Evolutionary conservation across 108 stramenopile species (phyloP), one percentile per base, ranked within the genome.

Genomic region (Cyclotella choctawhatcheeana): DNA sequence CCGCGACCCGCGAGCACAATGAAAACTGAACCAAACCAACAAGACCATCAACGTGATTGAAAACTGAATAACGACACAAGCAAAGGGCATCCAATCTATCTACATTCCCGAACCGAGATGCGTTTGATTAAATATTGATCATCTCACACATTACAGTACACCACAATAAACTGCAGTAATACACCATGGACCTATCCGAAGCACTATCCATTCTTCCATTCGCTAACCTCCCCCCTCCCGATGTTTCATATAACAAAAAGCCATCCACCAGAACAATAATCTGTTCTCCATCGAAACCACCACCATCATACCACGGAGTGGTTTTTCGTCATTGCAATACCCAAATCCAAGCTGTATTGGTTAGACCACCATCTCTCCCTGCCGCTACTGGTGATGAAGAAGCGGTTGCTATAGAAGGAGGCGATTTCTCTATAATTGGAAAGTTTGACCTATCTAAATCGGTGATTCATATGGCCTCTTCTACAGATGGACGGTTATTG

Each of bases 181-280:
- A n/a, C n/a, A n/a, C n/a, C 4, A 52, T 52, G 51, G 51, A 52
- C 24, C 51, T 22, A 52, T 52, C 56, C 56, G 31, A 58, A 58
- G 2, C 56, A 29, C 56, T 58, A 29, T 58, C 56, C 2, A 33
- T 58, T 31, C 56, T 18, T 2, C 32, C 27, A 31, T 31, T 33
- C 56, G 13, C 56, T 14, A 14, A 29, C 56, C 56, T 58, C 56
- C 29, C 56, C 56, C 56, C 56, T 22, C 27, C n/a, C 2, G 12
- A 8, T 17, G 56, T 8, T 31, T 12, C 7, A 26, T 1, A 8
- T 31, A 58, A 58, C 56, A 58, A 29, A 31, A 32, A 33, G 33
- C 56, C 32, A 5, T 32, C 32, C 56, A 22, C 51, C 21, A 29
- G 56, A 6, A 58, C 33, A 5, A 58, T 31, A 30, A 13, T 33